phyloP scores from a whole-genome alignment of 75 land plant genomes.

The Pinus tabuliformis region DNA sequence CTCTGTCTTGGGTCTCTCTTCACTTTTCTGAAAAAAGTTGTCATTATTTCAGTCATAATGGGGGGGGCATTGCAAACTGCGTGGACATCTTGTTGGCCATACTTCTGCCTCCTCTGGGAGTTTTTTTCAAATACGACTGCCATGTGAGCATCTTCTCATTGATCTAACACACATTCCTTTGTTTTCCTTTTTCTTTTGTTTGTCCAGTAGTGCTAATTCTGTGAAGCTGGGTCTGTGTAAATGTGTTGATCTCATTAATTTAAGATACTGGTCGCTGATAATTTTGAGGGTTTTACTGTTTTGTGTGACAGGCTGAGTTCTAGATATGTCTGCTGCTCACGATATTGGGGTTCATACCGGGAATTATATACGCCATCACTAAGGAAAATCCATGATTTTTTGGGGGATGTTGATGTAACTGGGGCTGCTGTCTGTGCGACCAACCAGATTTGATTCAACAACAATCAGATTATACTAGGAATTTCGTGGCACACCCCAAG shows the following conservation, averaged over 20 bases:
- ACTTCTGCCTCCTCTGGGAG: slow-evolving; percentile 33
- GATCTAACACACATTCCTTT: no score
- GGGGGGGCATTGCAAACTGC: slow-evolving; percentile 14
- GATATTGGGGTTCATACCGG: slow-evolving; percentile 36
- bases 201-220: no score
- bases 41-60: neutral
- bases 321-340: neutral
- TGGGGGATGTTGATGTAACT: no score
- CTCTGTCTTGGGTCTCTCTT: no score
- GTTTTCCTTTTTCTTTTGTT: neutral
- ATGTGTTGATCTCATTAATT: no score
- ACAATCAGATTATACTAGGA: no score
- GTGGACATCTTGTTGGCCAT: slow-evolving; percentile 28
- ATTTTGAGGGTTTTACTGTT: neutral
- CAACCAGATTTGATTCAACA: no score
- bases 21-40: no score
- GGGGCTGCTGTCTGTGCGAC: no score
- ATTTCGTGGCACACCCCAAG: no score
- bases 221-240: no score
- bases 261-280: no score
- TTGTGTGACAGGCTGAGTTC: neutral
- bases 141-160: slow-evolving; percentile 6
- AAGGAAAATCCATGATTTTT: neutral
- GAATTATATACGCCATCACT: slow-evolving; percentile 38
- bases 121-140: slow-evolving; percentile 25